These are phyloP conservation scores for Paracamarosporium sp. DNA, from an alignment of 2,329 filamentous ascomycete genomes.

Conservation along the genomic window DNA sequence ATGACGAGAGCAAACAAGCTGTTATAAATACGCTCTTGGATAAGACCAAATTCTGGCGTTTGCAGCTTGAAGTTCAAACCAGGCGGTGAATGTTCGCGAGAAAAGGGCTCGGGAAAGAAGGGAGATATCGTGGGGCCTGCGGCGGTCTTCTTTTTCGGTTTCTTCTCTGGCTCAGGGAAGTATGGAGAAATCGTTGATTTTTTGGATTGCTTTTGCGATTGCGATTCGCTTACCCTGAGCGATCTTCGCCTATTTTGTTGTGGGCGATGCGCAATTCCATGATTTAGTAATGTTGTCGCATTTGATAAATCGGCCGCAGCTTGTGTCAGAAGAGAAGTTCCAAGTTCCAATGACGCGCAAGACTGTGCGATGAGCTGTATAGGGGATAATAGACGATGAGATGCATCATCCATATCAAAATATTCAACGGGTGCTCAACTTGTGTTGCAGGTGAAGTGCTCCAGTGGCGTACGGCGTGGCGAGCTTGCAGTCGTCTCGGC, in stretches of 20 bases:
- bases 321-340: background rate
- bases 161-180: background rate
- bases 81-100: slow-evolving; percentile 19
- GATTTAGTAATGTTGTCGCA: background rate
- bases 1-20: slow-evolving; percentile 83
- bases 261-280: background rate
- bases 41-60: slow-evolving; percentile 69
- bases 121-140: slow-evolving; percentile 6
- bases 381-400: background rate
- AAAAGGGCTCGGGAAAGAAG: slow-evolving; percentile 20
- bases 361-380: background rate
- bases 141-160: slow-evolving; percentile 1
- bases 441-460: background rate
- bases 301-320: slow-evolving; percentile 5
- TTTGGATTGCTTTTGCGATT: background rate
- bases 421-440: background rate
- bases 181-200: slow-evolving; percentile 1
- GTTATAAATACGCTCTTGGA: slow-evolving; percentile 79
- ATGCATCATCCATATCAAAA: background rate
- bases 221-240: background rate
- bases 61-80: slow-evolving; percentile 30
- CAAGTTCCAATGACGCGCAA: slow-evolving; percentile 3
- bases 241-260: background rate
- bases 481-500: background rate
- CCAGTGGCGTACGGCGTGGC: background rate